Conservation (phyloP, 1,139 yeast genomes). For the Sugiyamaella sp. region DNA sequence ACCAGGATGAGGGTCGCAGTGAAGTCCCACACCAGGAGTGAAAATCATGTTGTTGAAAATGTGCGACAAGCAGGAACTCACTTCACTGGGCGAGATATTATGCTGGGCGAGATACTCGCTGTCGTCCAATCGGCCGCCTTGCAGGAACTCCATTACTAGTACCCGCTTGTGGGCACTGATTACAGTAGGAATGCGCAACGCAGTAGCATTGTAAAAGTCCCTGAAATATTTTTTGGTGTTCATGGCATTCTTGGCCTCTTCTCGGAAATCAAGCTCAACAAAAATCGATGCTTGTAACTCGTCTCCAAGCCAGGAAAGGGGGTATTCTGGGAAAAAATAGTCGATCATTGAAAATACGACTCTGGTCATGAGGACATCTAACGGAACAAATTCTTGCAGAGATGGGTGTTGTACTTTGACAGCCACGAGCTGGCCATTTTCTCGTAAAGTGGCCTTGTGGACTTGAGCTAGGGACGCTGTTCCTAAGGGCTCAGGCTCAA, state of each 20-base stretch:
- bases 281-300: constrained; percentile 84
- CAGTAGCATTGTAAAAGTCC: constrained; percentile 60
- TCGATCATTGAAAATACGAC: constrained; percentile 75
- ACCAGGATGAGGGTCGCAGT: constrained; percentile 99
- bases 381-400: constrained; percentile 81
- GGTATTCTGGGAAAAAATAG: constrained; percentile 88
- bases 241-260: constrained; percentile 81
- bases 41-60: constrained; percentile 94
- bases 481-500: constrained; percentile 80
- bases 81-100: constrained; percentile 72
- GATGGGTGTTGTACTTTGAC: constrained; percentile 95
- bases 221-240: constrained; percentile 69
- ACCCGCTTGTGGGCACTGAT: constrained; percentile 68
- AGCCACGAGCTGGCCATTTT: constrained; percentile 75
- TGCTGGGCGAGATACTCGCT: constrained; percentile 61
- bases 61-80: constrained; percentile 83
- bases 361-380: constrained; percentile 79
- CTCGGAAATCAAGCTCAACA: constrained; percentile 83
- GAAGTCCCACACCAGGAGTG: constrained; percentile 87
- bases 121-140: constrained; percentile 84
- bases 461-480: constrained; percentile 97
- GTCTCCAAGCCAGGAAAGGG: constrained; percentile 90
- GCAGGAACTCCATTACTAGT: constrained; percentile 81
- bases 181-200: constrained; percentile 77
- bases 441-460: constrained; percentile 69